Percentiles rank a stretch among this genome's conserved stretches.
Conservation (phyloP, 768 basidiomycete genomes). For the Russula lepida region DNA sequence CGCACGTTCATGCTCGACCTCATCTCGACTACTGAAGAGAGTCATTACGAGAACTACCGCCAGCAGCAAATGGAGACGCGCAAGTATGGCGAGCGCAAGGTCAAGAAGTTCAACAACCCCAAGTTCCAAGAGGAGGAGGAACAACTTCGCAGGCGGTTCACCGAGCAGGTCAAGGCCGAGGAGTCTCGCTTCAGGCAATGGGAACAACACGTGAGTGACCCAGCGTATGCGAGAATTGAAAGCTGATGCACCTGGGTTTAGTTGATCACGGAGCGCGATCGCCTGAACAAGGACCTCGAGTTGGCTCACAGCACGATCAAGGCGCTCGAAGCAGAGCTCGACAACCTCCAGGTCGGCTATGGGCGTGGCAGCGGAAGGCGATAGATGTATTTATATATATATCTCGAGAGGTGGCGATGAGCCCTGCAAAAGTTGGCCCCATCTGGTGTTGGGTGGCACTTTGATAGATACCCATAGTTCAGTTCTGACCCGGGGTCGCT, state of each 20-base stretch:
- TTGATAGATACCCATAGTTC: slow-evolving; percentile 17
- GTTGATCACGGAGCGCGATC: slow-evolving; percentile 97
- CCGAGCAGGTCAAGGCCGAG: slow-evolving; percentile 99
- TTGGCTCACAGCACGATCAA: slow-evolving; percentile 88
- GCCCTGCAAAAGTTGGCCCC: neutral
- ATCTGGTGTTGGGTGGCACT: neutral
- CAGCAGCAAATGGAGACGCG: slow-evolving; percentile 99
- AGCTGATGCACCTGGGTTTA: slow-evolving; percentile 30
- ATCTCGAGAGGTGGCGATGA: neutral
- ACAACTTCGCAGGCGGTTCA: slow-evolving; percentile 91
- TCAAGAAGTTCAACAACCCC: slow-evolving; percentile 97
- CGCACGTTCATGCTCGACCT: slow-evolving; percentile 98
- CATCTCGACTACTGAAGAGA: slow-evolving; percentile 91
- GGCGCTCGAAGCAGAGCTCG: slow-evolving; percentile 81
- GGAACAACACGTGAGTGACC: slow-evolving; percentile 85
- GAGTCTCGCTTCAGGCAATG: slow-evolving; percentile 97
- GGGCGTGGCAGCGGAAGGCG: slow-evolving; percentile 64
- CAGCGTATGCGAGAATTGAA: neutral
- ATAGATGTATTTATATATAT: slow-evolving; percentile 26
- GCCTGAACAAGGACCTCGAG: slow-evolving; percentile 98
- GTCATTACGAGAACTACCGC: slow-evolving; percentile 96
- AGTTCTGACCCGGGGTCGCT: slow-evolving; percentile 5
- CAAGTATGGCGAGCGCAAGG: slow-evolving; percentile 97
- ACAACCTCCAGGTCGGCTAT: slow-evolving; percentile 81
- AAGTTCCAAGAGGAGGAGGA: slow-evolving; percentile 99